Evolutionary conservation across 345 rosid species (phyloP).

Genomic region (Sonneratia alba): DNA sequence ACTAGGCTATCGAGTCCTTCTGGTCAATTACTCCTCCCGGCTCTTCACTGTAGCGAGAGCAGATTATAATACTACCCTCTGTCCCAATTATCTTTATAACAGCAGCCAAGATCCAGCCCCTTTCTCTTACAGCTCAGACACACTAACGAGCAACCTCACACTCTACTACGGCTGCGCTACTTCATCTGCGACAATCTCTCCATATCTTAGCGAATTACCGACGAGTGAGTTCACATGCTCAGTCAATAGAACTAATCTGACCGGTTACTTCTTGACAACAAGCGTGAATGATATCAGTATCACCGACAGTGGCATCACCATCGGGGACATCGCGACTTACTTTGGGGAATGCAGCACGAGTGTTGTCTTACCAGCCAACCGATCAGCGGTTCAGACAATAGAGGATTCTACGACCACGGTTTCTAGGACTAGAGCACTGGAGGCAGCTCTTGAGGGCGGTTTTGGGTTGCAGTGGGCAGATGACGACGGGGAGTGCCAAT

Average conservation of each 20-base stretch:
- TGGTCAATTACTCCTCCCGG: neutral
- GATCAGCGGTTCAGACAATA: neutral
- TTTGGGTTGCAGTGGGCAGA: slow-evolving; percentile 12
- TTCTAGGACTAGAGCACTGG: no score
- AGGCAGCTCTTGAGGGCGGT: slow-evolving; percentile 6
- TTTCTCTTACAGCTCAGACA: neutral
- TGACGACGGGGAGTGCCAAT: neutral
- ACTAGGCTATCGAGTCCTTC: slow-evolving; percentile 18
- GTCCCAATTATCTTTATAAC: slow-evolving; percentile 2
- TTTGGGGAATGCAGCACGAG: neutral
- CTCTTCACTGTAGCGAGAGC: slow-evolving; percentile 11
- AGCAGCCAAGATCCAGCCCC: neutral
- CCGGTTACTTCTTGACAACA: neutral
- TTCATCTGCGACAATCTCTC: neutral
- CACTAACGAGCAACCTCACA: neutral
- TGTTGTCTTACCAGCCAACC: slow-evolving; percentile 7
- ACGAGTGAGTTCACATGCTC: neutral
- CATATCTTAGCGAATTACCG: no score
- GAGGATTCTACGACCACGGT: neutral
- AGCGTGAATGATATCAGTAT: neutral
- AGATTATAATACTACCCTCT: slow-evolving; percentile 4
- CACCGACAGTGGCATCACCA: neutral
- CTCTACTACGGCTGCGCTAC: slow-evolving; percentile 9
- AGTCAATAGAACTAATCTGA: neutral
- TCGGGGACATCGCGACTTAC: neutral